phyloP scores from a whole-genome alignment of 306 rosid genomes.

The Acmispon strigosus region DNA sequence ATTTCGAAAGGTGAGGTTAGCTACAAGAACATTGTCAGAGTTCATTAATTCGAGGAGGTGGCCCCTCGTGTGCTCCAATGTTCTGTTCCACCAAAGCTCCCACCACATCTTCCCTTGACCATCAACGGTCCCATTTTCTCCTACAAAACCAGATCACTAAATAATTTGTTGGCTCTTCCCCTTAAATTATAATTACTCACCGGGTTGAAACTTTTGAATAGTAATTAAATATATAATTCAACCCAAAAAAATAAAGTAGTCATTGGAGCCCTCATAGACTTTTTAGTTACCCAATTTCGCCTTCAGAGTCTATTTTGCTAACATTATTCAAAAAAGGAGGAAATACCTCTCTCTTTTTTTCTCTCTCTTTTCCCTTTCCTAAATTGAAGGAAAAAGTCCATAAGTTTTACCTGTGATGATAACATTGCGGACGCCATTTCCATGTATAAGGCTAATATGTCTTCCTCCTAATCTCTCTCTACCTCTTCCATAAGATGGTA shows the following conservation, averaged over 20 bases:
- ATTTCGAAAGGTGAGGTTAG: constrained; percentile 83
- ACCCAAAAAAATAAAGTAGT: not conserved
- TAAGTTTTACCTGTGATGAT: constrained; percentile 69
- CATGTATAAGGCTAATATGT: constrained; percentile 94
- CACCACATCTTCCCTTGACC: constrained; percentile 98
- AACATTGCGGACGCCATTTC: constrained; percentile 74
- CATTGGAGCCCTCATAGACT: not conserved
- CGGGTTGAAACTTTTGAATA: not conserved
- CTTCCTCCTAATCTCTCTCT: constrained; percentile 94
- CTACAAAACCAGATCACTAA: constrained; percentile 35
- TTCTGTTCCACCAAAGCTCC: constrained; percentile 98
- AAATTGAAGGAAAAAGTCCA: not conserved
- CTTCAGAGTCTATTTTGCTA: not conserved
- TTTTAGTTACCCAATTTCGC: not conserved
- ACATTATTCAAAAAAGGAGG: not conserved
- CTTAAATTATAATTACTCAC: not conserved
- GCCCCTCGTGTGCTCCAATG: constrained; percentile 80
- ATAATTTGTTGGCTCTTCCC: not conserved
- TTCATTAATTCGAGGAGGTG: constrained; percentile 84
- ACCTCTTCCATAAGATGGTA: constrained; percentile 95
- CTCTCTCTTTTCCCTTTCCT: not conserved
- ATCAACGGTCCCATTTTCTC: constrained; percentile 85
- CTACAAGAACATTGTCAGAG: constrained; percentile 65
- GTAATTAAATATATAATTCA: not conserved
- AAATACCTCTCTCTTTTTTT: not conserved